Conservation (phyloP, 345 rosid species). For the Populus alba region DNA sequence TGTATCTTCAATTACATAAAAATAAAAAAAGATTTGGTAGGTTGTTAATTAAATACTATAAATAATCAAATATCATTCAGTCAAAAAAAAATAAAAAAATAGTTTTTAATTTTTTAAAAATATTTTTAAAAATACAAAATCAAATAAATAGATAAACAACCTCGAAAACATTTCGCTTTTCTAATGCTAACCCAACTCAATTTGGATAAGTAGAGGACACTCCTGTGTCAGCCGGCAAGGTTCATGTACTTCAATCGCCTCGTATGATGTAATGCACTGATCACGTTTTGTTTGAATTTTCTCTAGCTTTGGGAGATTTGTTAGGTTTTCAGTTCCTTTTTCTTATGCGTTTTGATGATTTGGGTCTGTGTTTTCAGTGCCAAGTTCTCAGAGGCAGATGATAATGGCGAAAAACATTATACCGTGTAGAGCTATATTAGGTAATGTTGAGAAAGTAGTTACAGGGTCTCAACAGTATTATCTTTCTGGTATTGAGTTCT, state of each 20-base stretch:
- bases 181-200: too few species aligned
- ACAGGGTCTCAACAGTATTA: constrained; percentile 37
- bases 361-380: constrained; percentile 28
- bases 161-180: too few species aligned
- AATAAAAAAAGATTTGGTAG: too few species aligned
- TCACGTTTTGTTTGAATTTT: background rate
- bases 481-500: constrained; percentile 32
- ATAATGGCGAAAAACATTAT: constrained; percentile 45
- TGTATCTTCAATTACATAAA: too few species aligned
- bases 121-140: too few species aligned
- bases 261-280: constrained; percentile 23
- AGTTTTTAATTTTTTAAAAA: too few species aligned
- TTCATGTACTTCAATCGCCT: constrained; percentile 12
- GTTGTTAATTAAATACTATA: too few species aligned
- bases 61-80: too few species aligned
- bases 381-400: constrained; percentile 32
- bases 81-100: too few species aligned
- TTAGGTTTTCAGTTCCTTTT: background rate
- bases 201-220: too few species aligned
- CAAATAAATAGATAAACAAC: too few species aligned
- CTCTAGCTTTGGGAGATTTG: background rate
- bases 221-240: too few species aligned
- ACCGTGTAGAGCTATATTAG: constrained; percentile 44
- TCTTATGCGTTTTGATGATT: background rate
- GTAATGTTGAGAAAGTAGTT: constrained; percentile 41